Evolutionary conservation across 2,329 filamentous ascomycete genomes (phyloP), one percentile per base, ranked within the genome.

Genomic region (Leptographium radiaticola): DNA sequence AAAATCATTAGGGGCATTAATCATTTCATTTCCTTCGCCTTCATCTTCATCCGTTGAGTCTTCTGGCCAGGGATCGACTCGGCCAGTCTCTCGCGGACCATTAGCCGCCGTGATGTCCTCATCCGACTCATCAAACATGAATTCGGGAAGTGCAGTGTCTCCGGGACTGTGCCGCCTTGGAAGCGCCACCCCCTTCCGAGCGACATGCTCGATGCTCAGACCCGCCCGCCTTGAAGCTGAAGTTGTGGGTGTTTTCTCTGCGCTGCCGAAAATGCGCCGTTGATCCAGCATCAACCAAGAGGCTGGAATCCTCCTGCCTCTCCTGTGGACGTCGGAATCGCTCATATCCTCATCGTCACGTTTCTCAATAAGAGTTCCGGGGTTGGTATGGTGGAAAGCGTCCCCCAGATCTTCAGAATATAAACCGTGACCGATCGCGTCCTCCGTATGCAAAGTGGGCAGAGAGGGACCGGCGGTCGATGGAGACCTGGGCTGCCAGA

Each of bases 211-310:
- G 1, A 69, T 67, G 3, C 69, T 70, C 20, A 59, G 64, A 11
- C 64, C 63, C 2, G 63, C 65, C 13, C 53, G 39, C 60, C 64
- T 63, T 52, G 61, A 57, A 58, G 61, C 45, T 63, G 61, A 57
- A 58, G 61, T 44, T 63, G 65, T 47, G 59, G 46, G 1, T 2
- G 18, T 9, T 25, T 38, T 34, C 34, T 53, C 46, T 16, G n/a
- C 6, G 15, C 16, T 31, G 15, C 15, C 33, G 4, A 61, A 66
- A 34, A 66, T 58, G 6, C 61, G 66, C 34, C 74, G 74, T 60
- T 83, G 74, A 60, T 83, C 79, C 30, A 85, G 64, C 44, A 81
- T 75, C 53, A 84, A 70, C 76, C 81, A 84, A 7, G 81, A 85
- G n/a, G 81, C 81, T 42, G 81, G 81, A 46, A 84, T 79, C 51